Conservation (phyloP, 306 rosid species). For the Cucurbita maxima region DNA sequence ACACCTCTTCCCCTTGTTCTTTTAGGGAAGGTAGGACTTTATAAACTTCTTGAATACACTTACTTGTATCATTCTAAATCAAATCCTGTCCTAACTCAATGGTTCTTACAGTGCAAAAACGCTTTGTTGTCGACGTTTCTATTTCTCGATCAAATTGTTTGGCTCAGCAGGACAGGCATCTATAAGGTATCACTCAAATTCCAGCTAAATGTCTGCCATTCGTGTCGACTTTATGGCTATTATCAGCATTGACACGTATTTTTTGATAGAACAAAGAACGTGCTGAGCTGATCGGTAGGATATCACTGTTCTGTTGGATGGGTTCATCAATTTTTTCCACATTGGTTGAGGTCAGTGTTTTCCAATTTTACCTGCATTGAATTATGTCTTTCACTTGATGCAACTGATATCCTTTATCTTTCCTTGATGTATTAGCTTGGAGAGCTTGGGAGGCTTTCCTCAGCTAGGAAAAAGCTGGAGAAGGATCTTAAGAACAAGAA, state of each 20-base stretch:
- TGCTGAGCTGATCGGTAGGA: constrained; percentile 58
- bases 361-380: neutral
- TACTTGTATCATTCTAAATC: neutral
- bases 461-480: constrained; percentile 72
- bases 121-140: constrained; percentile 79
- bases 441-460: constrained; percentile 86
- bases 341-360: constrained; percentile 66
- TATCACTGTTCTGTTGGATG: constrained; percentile 87
- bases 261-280: constrained; percentile 61
- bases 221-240: neutral
- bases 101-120: constrained; percentile 57
- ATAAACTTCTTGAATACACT: neutral
- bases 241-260: neutral
- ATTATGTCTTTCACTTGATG: neutral
- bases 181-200: constrained; percentile 33
- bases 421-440: constrained; percentile 41
- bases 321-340: constrained; percentile 67
- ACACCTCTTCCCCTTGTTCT: constrained; percentile 72
- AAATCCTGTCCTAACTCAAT: neutral
- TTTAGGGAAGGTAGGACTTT: constrained; percentile 58
- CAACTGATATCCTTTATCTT: neutral
- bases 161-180: constrained; percentile 85
- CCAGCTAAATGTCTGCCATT: neutral
- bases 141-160: constrained; percentile 88
- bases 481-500: constrained; percentile 52